These are phyloP conservation scores for Diaporthe eres DNA, from an alignment of 2,329 filamentous ascomycete species.

Conservation along the genomic window DNA sequence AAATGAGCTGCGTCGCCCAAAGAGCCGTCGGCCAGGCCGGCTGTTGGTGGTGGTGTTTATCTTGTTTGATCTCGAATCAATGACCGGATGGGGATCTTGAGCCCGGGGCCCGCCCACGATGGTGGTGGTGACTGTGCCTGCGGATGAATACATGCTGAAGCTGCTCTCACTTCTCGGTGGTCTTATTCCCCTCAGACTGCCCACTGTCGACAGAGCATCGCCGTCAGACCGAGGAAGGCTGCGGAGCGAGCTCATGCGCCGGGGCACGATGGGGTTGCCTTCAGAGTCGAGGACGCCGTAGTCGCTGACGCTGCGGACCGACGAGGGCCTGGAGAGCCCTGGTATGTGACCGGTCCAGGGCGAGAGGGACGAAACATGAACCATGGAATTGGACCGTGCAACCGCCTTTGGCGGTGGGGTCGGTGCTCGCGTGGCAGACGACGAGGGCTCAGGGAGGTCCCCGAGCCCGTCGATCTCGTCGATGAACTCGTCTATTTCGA, in stretches of 20 bases:
- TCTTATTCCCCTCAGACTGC: constrained; percentile 34
- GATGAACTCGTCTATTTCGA: constrained; percentile 50
- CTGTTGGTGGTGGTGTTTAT: not conserved
- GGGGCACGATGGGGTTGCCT: constrained; percentile 32
- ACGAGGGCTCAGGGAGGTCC: constrained; percentile 42
- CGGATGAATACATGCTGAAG: constrained; percentile 17
- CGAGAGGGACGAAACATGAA: not conserved
- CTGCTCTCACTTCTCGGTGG: constrained; percentile 10
- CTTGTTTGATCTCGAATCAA: not conserved
- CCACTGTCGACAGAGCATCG: constrained; percentile 38
- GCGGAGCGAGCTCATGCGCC: constrained; percentile 35
- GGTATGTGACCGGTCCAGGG: not conserved
- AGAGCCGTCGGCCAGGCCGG: constrained; percentile 23
- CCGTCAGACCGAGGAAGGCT: constrained; percentile 36
- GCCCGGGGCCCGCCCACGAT: constrained; percentile 15
- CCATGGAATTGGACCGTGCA: constrained; percentile 39
- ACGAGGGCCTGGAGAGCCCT: constrained; percentile 24
- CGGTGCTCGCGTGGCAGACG: constrained; percentile 43
- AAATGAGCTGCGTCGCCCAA: constrained; percentile 38
- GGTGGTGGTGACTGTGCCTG: constrained; percentile 31
- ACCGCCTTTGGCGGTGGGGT: constrained; percentile 48
- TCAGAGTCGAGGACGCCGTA: constrained; percentile 37
- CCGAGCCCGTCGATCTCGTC: constrained; percentile 44
- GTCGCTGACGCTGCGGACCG: constrained; percentile 38
- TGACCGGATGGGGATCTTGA: not conserved